A percentile compares a stretch with the other conserved stretches of the same genome.
These are phyloP conservation scores for Phalaenopsis hybrid DNA, from an alignment of 116 monocot species.

Conservation along the genomic window DNA sequence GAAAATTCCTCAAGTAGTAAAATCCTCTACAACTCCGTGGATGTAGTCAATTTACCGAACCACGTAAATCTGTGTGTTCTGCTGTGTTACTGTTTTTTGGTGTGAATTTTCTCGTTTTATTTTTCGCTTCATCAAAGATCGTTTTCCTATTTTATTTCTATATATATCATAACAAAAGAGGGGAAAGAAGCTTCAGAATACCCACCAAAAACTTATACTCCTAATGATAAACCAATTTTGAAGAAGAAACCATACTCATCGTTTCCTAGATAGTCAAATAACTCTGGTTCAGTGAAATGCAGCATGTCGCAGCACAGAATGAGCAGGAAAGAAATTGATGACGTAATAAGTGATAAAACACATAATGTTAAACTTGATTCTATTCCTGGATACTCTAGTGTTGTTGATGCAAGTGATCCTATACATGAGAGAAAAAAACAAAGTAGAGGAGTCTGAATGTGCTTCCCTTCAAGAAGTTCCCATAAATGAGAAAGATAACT, in stretches of 20 bases:
- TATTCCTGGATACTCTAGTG: constrained; percentile 22
- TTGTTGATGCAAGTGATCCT: constrained; percentile 16
- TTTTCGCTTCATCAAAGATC: no score
- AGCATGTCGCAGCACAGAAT: constrained; percentile 28
- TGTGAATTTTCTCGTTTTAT: no score
- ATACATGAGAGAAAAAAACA: constrained; percentile 4
- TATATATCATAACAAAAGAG: not conserved
- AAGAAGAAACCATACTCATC: constrained; percentile 28
- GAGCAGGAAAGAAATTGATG: constrained; percentile 17
- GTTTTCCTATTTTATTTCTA: no score
- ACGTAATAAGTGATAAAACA: constrained; percentile 15
- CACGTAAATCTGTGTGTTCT: no score
- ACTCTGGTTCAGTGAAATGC: constrained; percentile 15
- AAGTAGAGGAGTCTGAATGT: constrained; percentile 1
- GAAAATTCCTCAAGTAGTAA: no score
- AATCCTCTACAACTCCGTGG: no score
- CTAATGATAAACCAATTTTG: constrained; percentile 8
- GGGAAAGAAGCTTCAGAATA: constrained; percentile 12
- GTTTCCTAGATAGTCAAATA: constrained; percentile 25
- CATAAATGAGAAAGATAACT: constrained; percentile 19
- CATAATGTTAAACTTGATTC: constrained; percentile 18
- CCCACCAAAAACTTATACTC: constrained; percentile 7
- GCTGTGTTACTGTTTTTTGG: no score
- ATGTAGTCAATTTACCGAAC: no score
- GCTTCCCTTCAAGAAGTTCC: constrained; percentile 12